phyloP scores from a whole-genome alignment of 2,329 filamentous ascomycete genomes.

The Pezicula carpinea region DNA sequence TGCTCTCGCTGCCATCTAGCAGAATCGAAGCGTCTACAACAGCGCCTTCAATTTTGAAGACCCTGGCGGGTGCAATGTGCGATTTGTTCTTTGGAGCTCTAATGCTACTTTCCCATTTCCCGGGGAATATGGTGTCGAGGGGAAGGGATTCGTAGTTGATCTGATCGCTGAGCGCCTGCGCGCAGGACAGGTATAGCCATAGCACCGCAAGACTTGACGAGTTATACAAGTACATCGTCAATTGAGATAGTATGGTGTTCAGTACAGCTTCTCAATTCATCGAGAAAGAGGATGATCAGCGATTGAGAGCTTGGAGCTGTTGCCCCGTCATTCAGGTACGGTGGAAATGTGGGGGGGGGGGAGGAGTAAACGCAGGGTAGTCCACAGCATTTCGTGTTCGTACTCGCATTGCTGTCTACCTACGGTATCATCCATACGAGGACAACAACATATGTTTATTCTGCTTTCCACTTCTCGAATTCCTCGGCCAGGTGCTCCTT shows the following conservation, averaged over 20 bases:
- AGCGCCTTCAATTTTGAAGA: slow-evolving; percentile 31
- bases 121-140: slow-evolving; percentile 30
- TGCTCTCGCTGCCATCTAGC: slow-evolving; percentile 8
- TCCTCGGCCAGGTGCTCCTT: slow-evolving; percentile 74
- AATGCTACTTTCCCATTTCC: slow-evolving; percentile 35
- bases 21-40: slow-evolving; percentile 17
- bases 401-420: too few relatives aligned
- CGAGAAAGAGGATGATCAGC: too few relatives aligned
- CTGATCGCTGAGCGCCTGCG: not conserved
- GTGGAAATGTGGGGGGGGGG: not conserved
- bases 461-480: slow-evolving; percentile 68
- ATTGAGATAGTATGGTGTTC: too few relatives aligned
- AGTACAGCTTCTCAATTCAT: too few relatives aligned
- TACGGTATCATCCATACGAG: not conserved
- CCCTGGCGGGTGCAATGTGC: slow-evolving; percentile 28
- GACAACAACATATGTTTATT: slow-evolving; percentile 34
- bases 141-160: slow-evolving; percentile 25
- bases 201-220: not conserved
- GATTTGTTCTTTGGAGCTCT: slow-evolving; percentile 32
- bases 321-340: too few relatives aligned
- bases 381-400: too few relatives aligned
- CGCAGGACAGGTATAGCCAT: not conserved
- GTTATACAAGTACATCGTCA: too few relatives aligned
- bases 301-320: too few relatives aligned
- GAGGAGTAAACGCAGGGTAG: not conserved